These are phyloP conservation scores for Fusarium dimerum DNA, from an alignment of 2,329 filamentous ascomycete genomes.

Conservation along the genomic window DNA sequence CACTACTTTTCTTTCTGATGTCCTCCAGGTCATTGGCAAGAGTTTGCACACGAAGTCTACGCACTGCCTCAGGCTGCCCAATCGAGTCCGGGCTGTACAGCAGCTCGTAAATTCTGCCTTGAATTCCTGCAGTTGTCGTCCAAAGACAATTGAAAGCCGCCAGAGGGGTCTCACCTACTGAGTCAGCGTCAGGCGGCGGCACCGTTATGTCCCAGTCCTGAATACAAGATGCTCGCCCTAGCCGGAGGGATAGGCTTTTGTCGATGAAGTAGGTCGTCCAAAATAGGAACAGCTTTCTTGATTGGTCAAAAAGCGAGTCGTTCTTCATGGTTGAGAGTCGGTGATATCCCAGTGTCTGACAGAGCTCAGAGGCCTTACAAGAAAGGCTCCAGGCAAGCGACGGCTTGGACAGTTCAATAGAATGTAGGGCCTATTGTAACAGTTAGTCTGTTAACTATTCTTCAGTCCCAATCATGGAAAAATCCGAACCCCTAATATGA, in stretches of 20 bases:
- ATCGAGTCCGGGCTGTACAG: constrained; percentile 50
- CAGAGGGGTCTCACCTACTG: constrained; percentile 30
- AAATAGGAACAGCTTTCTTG: constrained; percentile 45
- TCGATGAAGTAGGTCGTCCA: constrained; percentile 60
- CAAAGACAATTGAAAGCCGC: constrained; percentile 46
- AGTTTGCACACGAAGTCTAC: constrained; percentile 35
- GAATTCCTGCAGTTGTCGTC: constrained; percentile 53
- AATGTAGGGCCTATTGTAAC: constrained; percentile 28
- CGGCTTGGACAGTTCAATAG: constrained; percentile 35
- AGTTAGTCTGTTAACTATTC: constrained; percentile 1
- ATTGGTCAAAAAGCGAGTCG: constrained; percentile 13
- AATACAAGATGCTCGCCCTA: constrained; percentile 54
- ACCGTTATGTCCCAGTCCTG: constrained; percentile 59
- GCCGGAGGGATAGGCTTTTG: constrained; percentile 54
- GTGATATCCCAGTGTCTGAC: constrained; percentile 35
- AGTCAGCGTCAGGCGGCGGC: constrained; percentile 33
- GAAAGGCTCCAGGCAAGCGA: constrained; percentile 33
- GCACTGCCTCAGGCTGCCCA: constrained; percentile 33
- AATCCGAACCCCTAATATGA: constrained; percentile 23
- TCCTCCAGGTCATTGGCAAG: constrained; percentile 35
- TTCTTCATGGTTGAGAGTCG: constrained; percentile 28
- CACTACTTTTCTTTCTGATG: constrained; percentile 21
- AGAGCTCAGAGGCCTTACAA: constrained; percentile 35
- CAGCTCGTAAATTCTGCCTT: constrained; percentile 57
- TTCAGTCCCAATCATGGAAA: background rate